phyloP scores from a whole-genome alignment of 306 rosid species.

The Corylus heterophylla region DNA sequence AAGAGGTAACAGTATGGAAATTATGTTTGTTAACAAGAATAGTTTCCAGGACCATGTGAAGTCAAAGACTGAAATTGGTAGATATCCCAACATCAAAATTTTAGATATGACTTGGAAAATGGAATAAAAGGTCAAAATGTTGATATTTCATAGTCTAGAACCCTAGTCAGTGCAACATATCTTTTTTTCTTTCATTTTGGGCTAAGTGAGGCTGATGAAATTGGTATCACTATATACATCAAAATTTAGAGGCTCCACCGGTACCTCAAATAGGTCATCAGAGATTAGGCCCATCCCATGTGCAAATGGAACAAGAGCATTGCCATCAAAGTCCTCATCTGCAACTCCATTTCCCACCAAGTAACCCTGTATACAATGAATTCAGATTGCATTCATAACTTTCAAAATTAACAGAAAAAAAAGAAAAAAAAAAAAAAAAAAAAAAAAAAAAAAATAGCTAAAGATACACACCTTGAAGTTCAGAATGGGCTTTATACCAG shows the following conservation, averaged over 20 bases:
- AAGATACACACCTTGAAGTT: slow-evolving; percentile 69
- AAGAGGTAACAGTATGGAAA: background rate
- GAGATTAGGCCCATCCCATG: slow-evolving; percentile 97
- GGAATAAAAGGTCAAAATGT: background rate
- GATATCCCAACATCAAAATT: background rate
- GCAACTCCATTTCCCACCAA: slow-evolving; percentile 94
- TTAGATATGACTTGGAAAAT: background rate
- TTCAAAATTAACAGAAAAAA: slow-evolving; percentile 17
- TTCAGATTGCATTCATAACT: slow-evolving; percentile 26
- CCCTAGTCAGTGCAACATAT: background rate
- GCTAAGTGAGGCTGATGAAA: background rate
- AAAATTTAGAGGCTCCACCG: slow-evolving; percentile 8
- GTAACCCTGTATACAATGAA: slow-evolving; percentile 65
- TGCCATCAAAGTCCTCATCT: slow-evolving; percentile 76
- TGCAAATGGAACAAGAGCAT: slow-evolving; percentile 88
- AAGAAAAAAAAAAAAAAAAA: background rate
- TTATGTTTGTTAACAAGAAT: background rate
- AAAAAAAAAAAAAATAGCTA: background rate
- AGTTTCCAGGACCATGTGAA: background rate
- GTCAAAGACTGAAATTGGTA: background rate
- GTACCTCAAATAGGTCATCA: slow-evolving; percentile 78
- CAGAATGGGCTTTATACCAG: slow-evolving; percentile 55
- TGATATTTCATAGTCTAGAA: background rate
- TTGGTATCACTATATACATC: slow-evolving; percentile 1
- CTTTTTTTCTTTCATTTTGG: background rate